Base-by-base conservation (phyloP, 148 eudicot genomes). In the Salicornia ramosissima region DNA sequence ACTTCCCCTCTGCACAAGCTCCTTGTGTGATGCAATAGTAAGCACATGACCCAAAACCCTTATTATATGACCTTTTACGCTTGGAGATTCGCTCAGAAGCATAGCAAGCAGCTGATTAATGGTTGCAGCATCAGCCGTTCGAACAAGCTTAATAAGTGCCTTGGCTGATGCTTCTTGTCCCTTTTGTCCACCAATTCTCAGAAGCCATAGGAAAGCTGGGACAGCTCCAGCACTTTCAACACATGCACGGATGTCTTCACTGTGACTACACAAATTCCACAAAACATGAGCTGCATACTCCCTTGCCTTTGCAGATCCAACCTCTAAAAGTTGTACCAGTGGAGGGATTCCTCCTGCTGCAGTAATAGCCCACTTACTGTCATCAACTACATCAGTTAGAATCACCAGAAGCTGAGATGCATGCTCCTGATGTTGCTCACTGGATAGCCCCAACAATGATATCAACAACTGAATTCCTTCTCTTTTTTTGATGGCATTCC, bases 271-370 rank as follows among this genome's bases (percentile, higher is more conserved):
- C 71, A 91, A 77, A 76, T 83, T 86, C 80, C 84, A 81, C 66
- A 91, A 62, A 78, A 91, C 81, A 83, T 74, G 78, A 10, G 90
- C 84, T 2, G 90, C 81, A 74, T 85, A 84, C 71, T 85, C 91
- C 79, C 78, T 86, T 50, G 94, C 91, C 78, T 85, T 88, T n/a
- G 80, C 71, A 24, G 97, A 91, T 71, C 94, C 94, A 54, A 67
- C 79, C 79, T 91, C 94, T 71, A 86, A 62, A 68, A 91, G 71
- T 52, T 86, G 97, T 52, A 91, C 88, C 29, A 91, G 79, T 43
- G 93, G 97, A 42, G 97, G 97, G 71, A 91, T 91, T 45, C 97
- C 97, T 43, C 97, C 94, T 34, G 97, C 91, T 1, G 97, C 97
- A 59, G 97, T 91, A 55, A 88, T 85, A 33, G 97, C 94, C 97